phyloP scores from a whole-genome alignment of 78 protist genomes.

The Dictyostelium firmibasis region DNA sequence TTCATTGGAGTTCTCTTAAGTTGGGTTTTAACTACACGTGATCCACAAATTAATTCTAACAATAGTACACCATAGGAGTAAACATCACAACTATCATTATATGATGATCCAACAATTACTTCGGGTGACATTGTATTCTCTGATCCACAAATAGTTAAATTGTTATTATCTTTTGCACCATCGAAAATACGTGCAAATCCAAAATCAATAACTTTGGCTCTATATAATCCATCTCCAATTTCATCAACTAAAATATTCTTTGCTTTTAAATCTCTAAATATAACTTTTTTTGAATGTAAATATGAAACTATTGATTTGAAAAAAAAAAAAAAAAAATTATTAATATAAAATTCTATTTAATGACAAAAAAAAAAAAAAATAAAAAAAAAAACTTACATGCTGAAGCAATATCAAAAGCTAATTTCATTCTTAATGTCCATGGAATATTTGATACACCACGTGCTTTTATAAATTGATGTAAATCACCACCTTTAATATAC shows the following conservation, averaged over 20 bases:
- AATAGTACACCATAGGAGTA: slow-evolving; percentile 63
- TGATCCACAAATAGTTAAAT: slow-evolving; percentile 56
- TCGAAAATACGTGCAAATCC: slow-evolving; percentile 63
- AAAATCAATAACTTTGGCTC: slow-evolving; percentile 73
- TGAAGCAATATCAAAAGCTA: slow-evolving; percentile 67
- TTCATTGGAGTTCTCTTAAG: slow-evolving; percentile 51
- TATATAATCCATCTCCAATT: background rate
- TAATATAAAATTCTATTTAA: background rate
- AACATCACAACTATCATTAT: slow-evolving; percentile 72
- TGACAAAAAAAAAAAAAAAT: background rate
- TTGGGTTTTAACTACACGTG: slow-evolving; percentile 48
- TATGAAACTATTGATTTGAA: slow-evolving; percentile 73
- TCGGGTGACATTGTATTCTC: slow-evolving; percentile 80
- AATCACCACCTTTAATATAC: slow-evolving; percentile 65
- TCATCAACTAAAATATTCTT: slow-evolving; percentile 75
- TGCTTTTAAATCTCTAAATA: slow-evolving; percentile 76
- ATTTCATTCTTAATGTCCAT: slow-evolving; percentile 39
- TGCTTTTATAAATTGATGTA: slow-evolving; percentile 28
- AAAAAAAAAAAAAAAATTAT: background rate
- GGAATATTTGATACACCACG: slow-evolving; percentile 6
- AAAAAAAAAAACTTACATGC: slow-evolving; percentile 39
- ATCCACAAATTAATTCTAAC: slow-evolving; percentile 62
- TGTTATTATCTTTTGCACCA: background rate
- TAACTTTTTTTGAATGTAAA: slow-evolving; percentile 62
- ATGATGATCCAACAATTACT: slow-evolving; percentile 48